These are phyloP conservation scores for Cerrena zonata DNA, from an alignment of 1,284 basidiomycete genomes.

Conservation along the genomic window DNA sequence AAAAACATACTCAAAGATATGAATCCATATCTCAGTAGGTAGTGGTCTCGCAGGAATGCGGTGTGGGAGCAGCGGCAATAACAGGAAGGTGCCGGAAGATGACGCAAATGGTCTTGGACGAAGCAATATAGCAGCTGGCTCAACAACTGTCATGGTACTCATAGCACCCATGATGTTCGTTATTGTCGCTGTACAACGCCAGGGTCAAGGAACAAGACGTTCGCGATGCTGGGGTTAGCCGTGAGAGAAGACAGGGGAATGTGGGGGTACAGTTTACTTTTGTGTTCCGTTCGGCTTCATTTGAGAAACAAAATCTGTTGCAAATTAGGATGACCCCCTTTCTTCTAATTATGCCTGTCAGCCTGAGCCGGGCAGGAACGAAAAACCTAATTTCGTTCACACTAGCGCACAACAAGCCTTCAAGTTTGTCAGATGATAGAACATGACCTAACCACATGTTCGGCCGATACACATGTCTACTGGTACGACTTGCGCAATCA, in stretches of 20 bases:
- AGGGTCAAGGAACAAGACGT: neutral
- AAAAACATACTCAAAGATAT: constrained; percentile 51
- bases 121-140: constrained; percentile 24
- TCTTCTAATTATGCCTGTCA: too few relatives aligned
- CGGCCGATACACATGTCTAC: too few relatives aligned
- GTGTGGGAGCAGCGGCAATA: constrained; percentile 61
- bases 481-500: too few relatives aligned
- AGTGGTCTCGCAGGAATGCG: constrained; percentile 45
- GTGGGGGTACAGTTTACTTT: neutral
- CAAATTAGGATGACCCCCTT: too few relatives aligned
- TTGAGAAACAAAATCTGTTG: too few relatives aligned
- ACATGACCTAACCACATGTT: too few relatives aligned
- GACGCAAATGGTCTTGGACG: constrained; percentile 36
- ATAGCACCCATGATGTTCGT: neutral
- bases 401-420: too few relatives aligned
- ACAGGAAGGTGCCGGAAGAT: constrained; percentile 52
- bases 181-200: neutral
- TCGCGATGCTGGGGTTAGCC: too few relatives aligned
- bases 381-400: too few relatives aligned
- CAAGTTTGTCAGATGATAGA: too few relatives aligned
- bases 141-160: neutral
- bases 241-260: neutral
- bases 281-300: neutral
- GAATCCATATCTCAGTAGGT: constrained; percentile 68
- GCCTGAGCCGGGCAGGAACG: too few relatives aligned